Conservation (phyloP, 2,329 filamentous ascomycete genomes). For the Paracorniculantispora psalliotae region DNA sequence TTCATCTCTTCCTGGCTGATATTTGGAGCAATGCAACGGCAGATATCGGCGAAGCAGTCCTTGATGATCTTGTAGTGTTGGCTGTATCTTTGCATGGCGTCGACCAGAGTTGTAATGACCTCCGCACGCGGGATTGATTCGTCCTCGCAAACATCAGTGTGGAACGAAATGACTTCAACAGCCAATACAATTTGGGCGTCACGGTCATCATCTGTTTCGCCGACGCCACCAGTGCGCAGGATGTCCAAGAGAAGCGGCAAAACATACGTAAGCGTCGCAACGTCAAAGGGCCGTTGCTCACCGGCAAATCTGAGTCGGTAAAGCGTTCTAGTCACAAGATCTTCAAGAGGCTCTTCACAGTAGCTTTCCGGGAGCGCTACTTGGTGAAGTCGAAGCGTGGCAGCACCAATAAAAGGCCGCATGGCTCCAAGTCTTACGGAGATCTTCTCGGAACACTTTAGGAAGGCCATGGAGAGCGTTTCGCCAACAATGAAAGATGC, state of each 20-base stretch:
- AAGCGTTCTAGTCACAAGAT: constrained; percentile 79
- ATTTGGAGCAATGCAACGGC: constrained; percentile 77
- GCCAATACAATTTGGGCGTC: constrained; percentile 88
- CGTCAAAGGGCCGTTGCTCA: constrained; percentile 91
- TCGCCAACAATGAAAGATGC: constrained; percentile 79
- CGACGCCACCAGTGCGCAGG: constrained; percentile 73
- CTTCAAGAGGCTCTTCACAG: constrained; percentile 74
- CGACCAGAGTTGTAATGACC: constrained; percentile 66
- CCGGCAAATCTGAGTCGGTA: constrained; percentile 86
- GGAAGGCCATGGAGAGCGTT: constrained; percentile 69
- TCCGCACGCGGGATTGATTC: constrained; percentile 70
- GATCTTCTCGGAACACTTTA: constrained; percentile 72
- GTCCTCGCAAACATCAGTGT: constrained; percentile 75
- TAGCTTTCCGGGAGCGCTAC: constrained; percentile 69
- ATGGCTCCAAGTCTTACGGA: constrained; percentile 69
- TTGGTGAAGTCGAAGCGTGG: constrained; percentile 74
- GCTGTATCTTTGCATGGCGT: constrained; percentile 80
- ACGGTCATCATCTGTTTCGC: constrained; percentile 66
- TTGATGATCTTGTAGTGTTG: constrained; percentile 95
- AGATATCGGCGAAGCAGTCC: constrained; percentile 83
- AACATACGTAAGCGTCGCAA: constrained; percentile 80
- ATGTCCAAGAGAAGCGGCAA: constrained; percentile 77
- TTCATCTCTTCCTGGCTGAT: constrained; percentile 68
- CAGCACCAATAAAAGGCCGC: constrained; percentile 79
- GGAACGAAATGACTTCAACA: constrained; percentile 82